phyloP scores from a whole-genome alignment of 2,329 filamentous ascomycete species.

The Penicillium sp. region DNA sequence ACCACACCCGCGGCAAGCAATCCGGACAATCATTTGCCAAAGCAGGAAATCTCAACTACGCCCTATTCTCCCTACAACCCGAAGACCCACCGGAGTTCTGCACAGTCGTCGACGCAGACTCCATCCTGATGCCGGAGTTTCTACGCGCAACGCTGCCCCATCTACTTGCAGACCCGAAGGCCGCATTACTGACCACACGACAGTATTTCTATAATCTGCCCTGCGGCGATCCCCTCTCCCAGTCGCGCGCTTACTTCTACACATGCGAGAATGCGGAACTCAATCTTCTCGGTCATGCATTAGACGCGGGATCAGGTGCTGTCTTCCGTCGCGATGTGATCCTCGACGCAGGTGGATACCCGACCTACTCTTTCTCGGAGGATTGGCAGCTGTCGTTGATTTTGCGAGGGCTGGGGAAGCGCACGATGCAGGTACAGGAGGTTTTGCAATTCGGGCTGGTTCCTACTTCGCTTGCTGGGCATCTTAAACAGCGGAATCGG shows the following conservation, averaged over 20 bases:
- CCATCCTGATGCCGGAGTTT: constrained; percentile 35
- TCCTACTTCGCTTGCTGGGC: constrained; percentile 34
- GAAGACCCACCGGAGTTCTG: constrained; percentile 29
- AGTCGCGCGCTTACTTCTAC: constrained; percentile 33
- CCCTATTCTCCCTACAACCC: constrained; percentile 25
- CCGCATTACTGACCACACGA: constrained; percentile 33
- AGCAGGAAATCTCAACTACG: constrained; percentile 39
- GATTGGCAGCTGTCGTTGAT: constrained; percentile 36
- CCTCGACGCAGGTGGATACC: constrained; percentile 32
- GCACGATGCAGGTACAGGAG: constrained; percentile 31
- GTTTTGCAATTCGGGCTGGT: constrained; percentile 35
- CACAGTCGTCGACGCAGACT: constrained; percentile 37
- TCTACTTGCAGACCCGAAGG: constrained; percentile 25
- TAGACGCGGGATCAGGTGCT: constrained; percentile 36
- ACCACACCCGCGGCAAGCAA: constrained; percentile 51
- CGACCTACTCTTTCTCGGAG: constrained; percentile 35
- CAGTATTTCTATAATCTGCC: constrained; percentile 38
- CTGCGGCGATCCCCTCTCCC: constrained; percentile 29
- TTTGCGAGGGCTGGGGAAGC: constrained; percentile 29
- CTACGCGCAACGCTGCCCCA: constrained; percentile 39
- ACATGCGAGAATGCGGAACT: constrained; percentile 33
- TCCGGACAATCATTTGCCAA: constrained; percentile 34
- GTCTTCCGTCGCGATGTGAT: constrained; percentile 33
- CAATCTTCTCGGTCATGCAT: constrained; percentile 26
- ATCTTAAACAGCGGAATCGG: constrained; percentile 35